Evolutionary conservation across 345 rosid species (phyloP).

Genomic region (Cardamine resedifolia): DNA sequence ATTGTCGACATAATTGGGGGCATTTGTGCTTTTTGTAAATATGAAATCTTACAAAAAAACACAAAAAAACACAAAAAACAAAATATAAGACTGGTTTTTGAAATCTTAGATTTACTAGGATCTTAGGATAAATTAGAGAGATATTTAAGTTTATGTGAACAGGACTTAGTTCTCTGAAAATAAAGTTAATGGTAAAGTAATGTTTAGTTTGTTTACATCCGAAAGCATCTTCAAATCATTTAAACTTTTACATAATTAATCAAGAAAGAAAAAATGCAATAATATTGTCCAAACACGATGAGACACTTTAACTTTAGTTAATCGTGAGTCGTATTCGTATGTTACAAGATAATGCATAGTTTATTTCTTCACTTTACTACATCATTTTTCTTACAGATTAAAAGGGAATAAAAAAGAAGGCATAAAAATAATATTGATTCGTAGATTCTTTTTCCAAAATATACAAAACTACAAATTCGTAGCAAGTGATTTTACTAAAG

Average conservation of each 20-base stretch:
- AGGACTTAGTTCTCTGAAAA: background rate
- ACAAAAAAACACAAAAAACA: too few relatives aligned
- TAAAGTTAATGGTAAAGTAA: slow-evolving; percentile 23
- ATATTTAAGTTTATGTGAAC: background rate
- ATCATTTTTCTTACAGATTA: background rate
- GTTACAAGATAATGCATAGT: background rate
- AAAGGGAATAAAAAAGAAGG: background rate
- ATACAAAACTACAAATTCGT: background rate
- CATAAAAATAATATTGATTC: background rate
- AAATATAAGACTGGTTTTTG: background rate
- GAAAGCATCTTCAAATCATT: slow-evolving; percentile 34
- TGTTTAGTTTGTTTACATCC: slow-evolving; percentile 20
- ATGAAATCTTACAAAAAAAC: too few relatives aligned
- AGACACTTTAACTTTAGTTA: slow-evolving; percentile 35
- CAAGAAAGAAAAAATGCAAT: slow-evolving; percentile 22
- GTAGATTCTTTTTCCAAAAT: background rate
- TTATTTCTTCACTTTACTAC: background rate
- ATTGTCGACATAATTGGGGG: background rate
- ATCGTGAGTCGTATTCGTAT: slow-evolving; percentile 7
- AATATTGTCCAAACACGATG: slow-evolving; percentile 29
- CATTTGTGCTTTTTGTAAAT: background rate
- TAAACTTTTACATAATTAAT: slow-evolving; percentile 34
- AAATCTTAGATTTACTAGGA: slow-evolving; percentile 3
- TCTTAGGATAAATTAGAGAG: background rate
- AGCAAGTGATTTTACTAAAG: background rate